Conservation (phyloP, 2,329 filamentous ascomycete genomes). For the Orbilia ellipsospora region DNA sequence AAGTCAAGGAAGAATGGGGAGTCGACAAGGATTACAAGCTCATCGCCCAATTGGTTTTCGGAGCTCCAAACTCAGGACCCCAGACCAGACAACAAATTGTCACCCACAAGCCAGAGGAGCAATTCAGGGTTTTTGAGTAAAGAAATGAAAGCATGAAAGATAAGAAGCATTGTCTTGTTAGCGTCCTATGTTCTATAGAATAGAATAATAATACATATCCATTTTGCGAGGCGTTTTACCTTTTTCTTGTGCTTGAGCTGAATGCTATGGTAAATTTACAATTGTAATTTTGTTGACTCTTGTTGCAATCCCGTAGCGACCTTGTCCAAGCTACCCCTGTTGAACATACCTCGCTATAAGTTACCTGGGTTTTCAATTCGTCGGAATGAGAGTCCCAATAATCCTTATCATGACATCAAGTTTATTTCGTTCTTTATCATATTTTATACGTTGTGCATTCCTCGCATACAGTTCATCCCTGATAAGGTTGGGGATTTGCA, state of each 20-base stretch:
- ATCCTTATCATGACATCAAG: too few relatives aligned
- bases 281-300: too few relatives aligned
- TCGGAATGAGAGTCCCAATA: too few relatives aligned
- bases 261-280: too few relatives aligned
- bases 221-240: not conserved
- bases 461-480: too few relatives aligned
- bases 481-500: too few relatives aligned
- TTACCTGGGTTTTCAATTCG: too few relatives aligned
- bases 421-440: too few relatives aligned
- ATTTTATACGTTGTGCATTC: too few relatives aligned
- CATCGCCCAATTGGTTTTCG: constrained; percentile 86
- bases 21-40: constrained; percentile 79
- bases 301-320: too few relatives aligned
- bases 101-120: constrained; percentile 70
- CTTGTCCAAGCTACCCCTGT: too few relatives aligned
- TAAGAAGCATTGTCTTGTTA: not conserved
- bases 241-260: not conserved
- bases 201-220: not conserved
- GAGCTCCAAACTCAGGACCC: constrained; percentile 68
- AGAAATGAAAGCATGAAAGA: constrained; percentile 7
- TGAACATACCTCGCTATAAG: too few relatives aligned
- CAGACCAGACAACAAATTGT: constrained; percentile 68
- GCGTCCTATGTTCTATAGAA: not conserved
- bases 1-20: constrained; percentile 76
- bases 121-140: constrained; percentile 52